Evolutionary conservation across 139 green algal genomes (phyloP), one percentile per base, ranked within the genome.

Genomic region (Auxenochlorella pyrenoidosa): DNA sequence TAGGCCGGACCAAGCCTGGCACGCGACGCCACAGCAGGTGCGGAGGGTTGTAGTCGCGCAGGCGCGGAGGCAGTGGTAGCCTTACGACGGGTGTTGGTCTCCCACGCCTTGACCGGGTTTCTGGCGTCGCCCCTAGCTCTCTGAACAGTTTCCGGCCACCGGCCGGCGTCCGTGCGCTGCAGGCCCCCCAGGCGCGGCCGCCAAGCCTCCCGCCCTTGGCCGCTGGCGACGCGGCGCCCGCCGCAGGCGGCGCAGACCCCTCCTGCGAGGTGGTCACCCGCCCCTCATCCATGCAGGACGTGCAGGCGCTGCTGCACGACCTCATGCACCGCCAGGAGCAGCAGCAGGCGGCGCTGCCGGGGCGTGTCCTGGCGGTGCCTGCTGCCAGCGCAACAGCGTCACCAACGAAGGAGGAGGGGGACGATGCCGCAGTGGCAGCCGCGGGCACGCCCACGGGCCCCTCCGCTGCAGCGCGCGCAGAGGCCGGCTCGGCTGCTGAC

Each of bases 251-350:
- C 38, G 38, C 19, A 28, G 71, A 19, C 21, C 10, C 34, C 15
- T 30, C 13, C 66, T 73, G 38, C 36, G 58, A 72, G 18, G 58
- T 71, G 16, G 32, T 40, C 34, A n/a, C 59, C 10, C 79, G 79
- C 16, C 34, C 79, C 21, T 68, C 79, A 10, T 85, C 79, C 79
- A 85, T 85, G 79, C 79, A 85, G 43, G 79, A 85, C 79, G 79
- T 85, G 59, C 79, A 85, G 79, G 58, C 71, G 59, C 26, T 85
- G 79, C 79, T 85, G 59, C 26, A 75, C 38, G 79, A 85, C 59
- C 38, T 85, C 2, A 75, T 76, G 79, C 59, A 75, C 38, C 79
- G 79, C 10, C 79, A 85, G 79, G 79, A 75, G 79, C 79, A 85
- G 79, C 79, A 85, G 38, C 59, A 75, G 79, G 59, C 59, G 22